Percentiles rank a stretch among this genome's conserved stretches.
Evolutionary conservation across 2,329 filamentous ascomycete genomes (phyloP).

Genomic region (Herpotrichia juniperi): DNA sequence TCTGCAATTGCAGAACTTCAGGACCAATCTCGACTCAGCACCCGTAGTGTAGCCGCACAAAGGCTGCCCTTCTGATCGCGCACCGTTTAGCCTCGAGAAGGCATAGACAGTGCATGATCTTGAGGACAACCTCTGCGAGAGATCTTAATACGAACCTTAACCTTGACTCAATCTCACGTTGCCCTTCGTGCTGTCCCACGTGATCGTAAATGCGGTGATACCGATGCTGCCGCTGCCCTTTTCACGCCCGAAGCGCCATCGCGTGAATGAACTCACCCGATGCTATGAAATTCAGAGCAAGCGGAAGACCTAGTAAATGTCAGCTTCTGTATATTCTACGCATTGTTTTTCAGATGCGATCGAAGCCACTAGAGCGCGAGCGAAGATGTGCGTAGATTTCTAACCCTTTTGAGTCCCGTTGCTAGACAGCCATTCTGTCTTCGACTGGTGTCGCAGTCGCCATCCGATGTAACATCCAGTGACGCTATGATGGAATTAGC

Average conservation of each 20-base stretch:
- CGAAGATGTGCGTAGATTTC: constrained; percentile 13
- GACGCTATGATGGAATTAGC: constrained; percentile 54
- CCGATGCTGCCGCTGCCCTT: constrained; percentile 70
- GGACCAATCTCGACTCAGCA: constrained; percentile 62
- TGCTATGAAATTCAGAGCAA: constrained; percentile 89
- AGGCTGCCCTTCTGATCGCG: constrained; percentile 20
- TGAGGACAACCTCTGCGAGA: constrained; percentile 34
- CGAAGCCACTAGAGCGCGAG: constrained; percentile 5
- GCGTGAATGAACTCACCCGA: constrained; percentile 75
- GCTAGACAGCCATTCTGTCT: constrained; percentile 73
- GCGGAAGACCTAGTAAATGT: constrained; percentile 67
- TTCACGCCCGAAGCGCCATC: constrained; percentile 39
- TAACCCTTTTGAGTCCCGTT: constrained; percentile 84
- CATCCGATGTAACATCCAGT: constrained; percentile 66
- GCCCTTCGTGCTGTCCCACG: constrained; percentile 10
- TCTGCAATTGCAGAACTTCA: constrained; percentile 9
- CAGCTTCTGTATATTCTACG: constrained; percentile 20
- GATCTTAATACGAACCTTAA: constrained; percentile 51
- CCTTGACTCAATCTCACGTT: constrained; percentile 23
- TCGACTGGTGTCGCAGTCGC: constrained; percentile 66
- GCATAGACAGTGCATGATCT: not conserved
- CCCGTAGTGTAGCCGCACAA: constrained; percentile 79
- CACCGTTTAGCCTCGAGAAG: not conserved
- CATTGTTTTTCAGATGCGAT: constrained; percentile 7
- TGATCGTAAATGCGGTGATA: constrained; percentile 21